A percentile compares a stretch with the other conserved stretches of the same genome.
These are phyloP conservation scores for Mrakia blollopis DNA, from an alignment of 768 basidiomycete species.

Conservation along the genomic window DNA sequence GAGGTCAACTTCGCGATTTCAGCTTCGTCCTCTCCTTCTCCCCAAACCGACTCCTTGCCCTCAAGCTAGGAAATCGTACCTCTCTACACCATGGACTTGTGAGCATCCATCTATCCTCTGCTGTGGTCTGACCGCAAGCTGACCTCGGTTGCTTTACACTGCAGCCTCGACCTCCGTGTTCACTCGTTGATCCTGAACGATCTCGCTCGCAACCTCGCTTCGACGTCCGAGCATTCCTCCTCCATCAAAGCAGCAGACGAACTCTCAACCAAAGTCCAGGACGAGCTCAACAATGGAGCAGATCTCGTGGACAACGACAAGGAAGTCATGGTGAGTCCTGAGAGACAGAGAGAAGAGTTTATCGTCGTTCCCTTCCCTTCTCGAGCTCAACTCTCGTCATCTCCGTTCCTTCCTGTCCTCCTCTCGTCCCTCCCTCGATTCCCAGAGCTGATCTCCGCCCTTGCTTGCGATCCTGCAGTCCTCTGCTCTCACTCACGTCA, in stretches of 20 bases:
- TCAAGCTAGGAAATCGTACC: not conserved
- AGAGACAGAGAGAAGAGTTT: not conserved
- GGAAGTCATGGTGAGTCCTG: slow-evolving; percentile 14
- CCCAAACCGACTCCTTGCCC: not conserved
- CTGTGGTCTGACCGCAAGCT: not conserved
- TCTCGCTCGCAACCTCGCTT: slow-evolving; percentile 58
- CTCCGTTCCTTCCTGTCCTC: not conserved
- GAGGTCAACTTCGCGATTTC: not conserved
- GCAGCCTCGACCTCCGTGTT: slow-evolving; percentile 70
- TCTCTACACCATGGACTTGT: not conserved
- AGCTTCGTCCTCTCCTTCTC: not conserved
- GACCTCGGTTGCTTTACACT: not conserved
- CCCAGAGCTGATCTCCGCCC: slow-evolving; percentile 19
- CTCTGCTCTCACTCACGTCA: slow-evolving; percentile 55
- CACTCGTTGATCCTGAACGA: slow-evolving; percentile 70
- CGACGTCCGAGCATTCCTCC: slow-evolving; percentile 45
- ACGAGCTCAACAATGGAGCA: slow-evolving; percentile 4
- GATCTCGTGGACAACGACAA: slow-evolving; percentile 18
- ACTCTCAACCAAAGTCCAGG: not conserved
- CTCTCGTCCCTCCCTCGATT: not conserved
- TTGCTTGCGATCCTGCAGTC: not conserved
- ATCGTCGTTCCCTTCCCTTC: not conserved
- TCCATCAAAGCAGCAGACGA: slow-evolving; percentile 48
- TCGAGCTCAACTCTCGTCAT: not conserved
- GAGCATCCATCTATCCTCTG: not conserved